These are phyloP conservation scores for Pyronema omphalodes DNA, from an alignment of 495 filamentous ascomycete species.

Conservation along the genomic window DNA sequence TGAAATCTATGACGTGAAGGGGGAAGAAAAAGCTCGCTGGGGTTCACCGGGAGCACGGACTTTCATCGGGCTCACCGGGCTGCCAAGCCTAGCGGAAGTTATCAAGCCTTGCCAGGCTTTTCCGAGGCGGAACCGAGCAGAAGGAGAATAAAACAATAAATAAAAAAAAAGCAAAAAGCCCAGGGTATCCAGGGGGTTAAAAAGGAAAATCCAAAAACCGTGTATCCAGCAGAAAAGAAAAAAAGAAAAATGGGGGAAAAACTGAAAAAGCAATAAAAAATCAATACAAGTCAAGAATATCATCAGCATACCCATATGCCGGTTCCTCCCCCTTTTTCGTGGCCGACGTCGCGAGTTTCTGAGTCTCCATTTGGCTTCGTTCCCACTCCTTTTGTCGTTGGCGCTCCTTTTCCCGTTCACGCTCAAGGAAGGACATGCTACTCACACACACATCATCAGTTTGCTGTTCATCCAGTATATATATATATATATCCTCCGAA, in stretches of 20 bases:
- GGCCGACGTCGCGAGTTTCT: conserved; percentile 1
- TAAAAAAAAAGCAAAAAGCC: no score
- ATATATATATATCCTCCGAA: no score
- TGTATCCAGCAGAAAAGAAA: conserved; percentile 4
- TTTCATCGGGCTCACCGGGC: no score
- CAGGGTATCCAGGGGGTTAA: neutral
- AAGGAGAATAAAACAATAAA: no score
- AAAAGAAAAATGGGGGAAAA: conserved; percentile 4
- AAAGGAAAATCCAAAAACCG: neutral
- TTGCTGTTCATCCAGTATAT: no score
- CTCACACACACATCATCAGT: neutral
- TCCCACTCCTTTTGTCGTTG: conserved; percentile 93
- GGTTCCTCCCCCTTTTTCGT: conserved; percentile 4
- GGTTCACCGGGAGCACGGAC: no score
- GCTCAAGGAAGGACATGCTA: conserved; percentile 62
- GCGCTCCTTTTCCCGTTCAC: conserved; percentile 90
- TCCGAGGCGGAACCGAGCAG: no score
- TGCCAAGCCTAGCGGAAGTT: no score
- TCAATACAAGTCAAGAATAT: conserved; percentile 25
- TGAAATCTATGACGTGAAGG: neutral
- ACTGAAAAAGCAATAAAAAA: conserved; percentile 6
- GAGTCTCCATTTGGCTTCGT: conserved; percentile 59
- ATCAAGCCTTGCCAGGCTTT: no score
- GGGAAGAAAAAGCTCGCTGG: neutral
- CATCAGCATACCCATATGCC: conserved; percentile 20